phyloP scores from a whole-genome alignment of 2,329 filamentous ascomycete species.

The Colletotrichum costaricense region DNA sequence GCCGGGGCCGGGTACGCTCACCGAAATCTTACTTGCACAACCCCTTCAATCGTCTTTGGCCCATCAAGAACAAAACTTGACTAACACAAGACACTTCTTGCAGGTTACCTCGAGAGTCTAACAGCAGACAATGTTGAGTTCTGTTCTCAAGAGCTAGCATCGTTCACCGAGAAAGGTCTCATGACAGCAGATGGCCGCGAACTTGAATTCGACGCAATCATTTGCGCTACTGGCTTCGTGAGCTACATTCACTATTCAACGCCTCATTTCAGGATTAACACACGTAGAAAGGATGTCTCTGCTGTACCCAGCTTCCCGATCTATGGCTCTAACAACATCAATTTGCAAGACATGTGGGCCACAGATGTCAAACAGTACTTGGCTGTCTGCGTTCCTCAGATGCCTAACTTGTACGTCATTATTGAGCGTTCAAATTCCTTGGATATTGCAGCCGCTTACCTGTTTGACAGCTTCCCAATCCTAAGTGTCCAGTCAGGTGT shows the following conservation, averaged over 20 bases:
- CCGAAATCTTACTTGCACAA: background rate
- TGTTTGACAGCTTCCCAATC: background rate
- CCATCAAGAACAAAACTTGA: background rate
- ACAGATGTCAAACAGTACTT: background rate
- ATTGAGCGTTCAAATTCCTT: accelerated
- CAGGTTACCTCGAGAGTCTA: slow-evolving; percentile 3
- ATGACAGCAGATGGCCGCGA: background rate
- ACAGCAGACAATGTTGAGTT: slow-evolving; percentile 5
- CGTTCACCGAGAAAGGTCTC: background rate
- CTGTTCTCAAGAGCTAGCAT: background rate
- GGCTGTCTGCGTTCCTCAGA: background rate
- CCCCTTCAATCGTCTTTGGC: background rate
- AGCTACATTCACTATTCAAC: background rate
- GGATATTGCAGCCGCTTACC: background rate
- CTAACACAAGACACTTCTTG: background rate
- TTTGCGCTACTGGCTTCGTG: slow-evolving; percentile 19
- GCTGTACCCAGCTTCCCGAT: background rate
- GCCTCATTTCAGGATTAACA: background rate
- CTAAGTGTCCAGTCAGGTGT: background rate
- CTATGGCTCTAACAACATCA: background rate
- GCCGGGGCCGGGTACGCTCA: background rate
- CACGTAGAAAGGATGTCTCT: background rate
- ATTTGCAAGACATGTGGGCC: slow-evolving; percentile 1
- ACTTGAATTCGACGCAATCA: background rate
- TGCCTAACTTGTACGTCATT: background rate